phyloP scores from a whole-genome alignment of 805 yeast species.

The Sugiyamaella qingdaonensis region DNA sequence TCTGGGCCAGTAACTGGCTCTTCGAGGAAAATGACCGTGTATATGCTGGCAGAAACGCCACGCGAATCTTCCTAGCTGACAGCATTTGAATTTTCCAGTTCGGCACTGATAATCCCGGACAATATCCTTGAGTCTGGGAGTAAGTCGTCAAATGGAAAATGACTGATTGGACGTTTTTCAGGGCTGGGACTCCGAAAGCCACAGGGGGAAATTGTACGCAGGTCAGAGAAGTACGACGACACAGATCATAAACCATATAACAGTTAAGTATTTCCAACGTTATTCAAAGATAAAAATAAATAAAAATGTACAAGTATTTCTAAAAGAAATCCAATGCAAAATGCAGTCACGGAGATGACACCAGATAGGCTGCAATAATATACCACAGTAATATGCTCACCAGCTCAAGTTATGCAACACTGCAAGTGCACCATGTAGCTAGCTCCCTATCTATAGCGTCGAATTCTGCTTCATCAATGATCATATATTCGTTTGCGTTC shows the following conservation, averaged over 20 bases:
- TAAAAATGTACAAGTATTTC: too few species aligned
- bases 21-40: background rate
- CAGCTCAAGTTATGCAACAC: too few species aligned
- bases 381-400: too few species aligned
- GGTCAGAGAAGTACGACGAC: background rate
- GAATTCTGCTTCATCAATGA: background rate
- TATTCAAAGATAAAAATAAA: too few species aligned
- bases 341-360: too few species aligned
- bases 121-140: background rate
- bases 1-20: slow-evolving; percentile 45
- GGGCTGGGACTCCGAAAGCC: background rate
- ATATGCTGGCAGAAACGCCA: background rate
- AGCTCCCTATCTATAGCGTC: too few species aligned
- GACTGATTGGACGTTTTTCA: slow-evolving; percentile 1
- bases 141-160: background rate
- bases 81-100: background rate
- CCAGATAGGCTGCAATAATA: too few species aligned
- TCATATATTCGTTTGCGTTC: slow-evolving; percentile 3
- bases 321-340: too few species aligned
- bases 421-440: too few species aligned
- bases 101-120: background rate
- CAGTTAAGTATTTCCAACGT: too few species aligned
- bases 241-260: too few species aligned
- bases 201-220: background rate
- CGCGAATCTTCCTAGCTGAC: background rate